Conservation (phyloP, 1,284 basidiomycete genomes). For the Pyrrhoderma lamaoense region DNA sequence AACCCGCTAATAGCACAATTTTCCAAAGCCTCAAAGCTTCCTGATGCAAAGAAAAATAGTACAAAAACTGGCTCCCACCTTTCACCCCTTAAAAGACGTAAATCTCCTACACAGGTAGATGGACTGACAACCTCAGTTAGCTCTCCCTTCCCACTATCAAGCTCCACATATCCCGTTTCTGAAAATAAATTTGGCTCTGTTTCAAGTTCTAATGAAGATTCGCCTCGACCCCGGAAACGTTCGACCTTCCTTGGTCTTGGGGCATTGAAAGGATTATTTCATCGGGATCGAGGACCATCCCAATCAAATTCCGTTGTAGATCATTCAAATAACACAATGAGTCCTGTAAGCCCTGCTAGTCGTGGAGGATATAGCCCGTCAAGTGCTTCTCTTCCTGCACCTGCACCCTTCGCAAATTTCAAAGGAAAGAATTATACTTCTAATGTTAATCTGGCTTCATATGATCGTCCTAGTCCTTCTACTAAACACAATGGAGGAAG, state of each 20-base stretch:
- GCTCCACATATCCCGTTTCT: not conserved
- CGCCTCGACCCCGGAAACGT: constrained; percentile 10
- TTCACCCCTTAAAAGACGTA: not conserved
- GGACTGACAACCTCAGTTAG: constrained; percentile 7
- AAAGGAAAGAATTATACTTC: too few species aligned
- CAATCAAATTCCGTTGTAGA: not conserved
- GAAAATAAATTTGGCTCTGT: constrained; percentile 5
- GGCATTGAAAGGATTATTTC: constrained; percentile 34
- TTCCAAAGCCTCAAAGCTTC: not conserved
- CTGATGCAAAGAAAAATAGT: not conserved
- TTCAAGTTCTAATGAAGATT: not conserved
- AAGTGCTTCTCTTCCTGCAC: not conserved
- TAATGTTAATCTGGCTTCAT: not conserved
- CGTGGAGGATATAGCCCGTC: not conserved
- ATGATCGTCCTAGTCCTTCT: constrained; percentile 8
- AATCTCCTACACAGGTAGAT: not conserved
- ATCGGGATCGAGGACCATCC: constrained; percentile 3
- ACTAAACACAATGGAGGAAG: constrained; percentile 16
- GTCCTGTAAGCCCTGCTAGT: too few species aligned
- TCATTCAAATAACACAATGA: not conserved
- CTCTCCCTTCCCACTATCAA: constrained; percentile 3
- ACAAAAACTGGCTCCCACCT: not conserved
- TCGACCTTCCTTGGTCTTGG: constrained; percentile 31
- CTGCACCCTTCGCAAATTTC: not conserved
- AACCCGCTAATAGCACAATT: not conserved